phyloP scores from a whole-genome alignment of 1,139 yeast genomes.

The Blastobotrys buckinghamii region DNA sequence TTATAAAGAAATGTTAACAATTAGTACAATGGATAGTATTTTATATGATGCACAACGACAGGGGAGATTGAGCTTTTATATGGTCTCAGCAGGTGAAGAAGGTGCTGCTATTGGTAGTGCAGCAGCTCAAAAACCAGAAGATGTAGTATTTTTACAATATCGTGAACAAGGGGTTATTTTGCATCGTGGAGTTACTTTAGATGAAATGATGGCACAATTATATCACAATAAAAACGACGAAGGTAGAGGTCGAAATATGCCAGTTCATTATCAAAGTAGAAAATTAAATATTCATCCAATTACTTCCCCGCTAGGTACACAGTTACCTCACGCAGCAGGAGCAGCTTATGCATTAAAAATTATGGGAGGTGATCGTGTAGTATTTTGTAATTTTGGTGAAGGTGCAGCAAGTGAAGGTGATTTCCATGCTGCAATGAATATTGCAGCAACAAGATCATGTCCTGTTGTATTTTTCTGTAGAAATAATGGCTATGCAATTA shows the following conservation, averaged over 20 bases:
- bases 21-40: slow-evolving; percentile 30
- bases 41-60: slow-evolving; percentile 37
- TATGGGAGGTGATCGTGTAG: slow-evolving; percentile 25
- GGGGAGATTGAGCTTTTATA: slow-evolving; percentile 34
- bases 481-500: slow-evolving; percentile 36
- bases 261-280: slow-evolving; percentile 32
- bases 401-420: slow-evolving; percentile 38
- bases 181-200: slow-evolving; percentile 32
- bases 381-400: slow-evolving; percentile 34
- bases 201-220: slow-evolving; percentile 33
- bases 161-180: slow-evolving; percentile 33
- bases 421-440: slow-evolving; percentile 35
- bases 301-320: slow-evolving; percentile 35
- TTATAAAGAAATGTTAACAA: slow-evolving; percentile 33
- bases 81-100: slow-evolving; percentile 37
- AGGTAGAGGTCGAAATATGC: slow-evolving; percentile 34
- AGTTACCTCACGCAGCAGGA: slow-evolving; percentile 36
- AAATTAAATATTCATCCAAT: slow-evolving; percentile 33
- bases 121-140: slow-evolving; percentile 32
- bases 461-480: slow-evolving; percentile 34
- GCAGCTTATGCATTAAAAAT: slow-evolving; percentile 35
- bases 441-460: slow-evolving; percentile 35
- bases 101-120: slow-evolving; percentile 35
- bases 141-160: slow-evolving; percentile 32
- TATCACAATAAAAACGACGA: slow-evolving; percentile 31